phyloP scores from a whole-genome alignment of 1,284 basidiomycete species.

The Trametes pubescens region DNA sequence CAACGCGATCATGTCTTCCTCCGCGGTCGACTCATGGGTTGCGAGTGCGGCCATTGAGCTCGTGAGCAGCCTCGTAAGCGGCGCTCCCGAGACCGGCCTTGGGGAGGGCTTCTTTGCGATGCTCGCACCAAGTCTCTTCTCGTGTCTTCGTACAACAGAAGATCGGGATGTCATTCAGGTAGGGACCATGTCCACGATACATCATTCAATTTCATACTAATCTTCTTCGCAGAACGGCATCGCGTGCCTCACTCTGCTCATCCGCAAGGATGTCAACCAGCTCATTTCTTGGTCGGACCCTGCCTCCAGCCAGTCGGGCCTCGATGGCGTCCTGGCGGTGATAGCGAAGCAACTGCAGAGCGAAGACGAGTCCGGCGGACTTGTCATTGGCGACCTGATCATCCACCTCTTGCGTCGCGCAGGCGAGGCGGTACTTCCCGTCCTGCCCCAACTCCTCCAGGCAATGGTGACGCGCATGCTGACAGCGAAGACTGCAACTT shows the following conservation, averaged over 20 bases:
- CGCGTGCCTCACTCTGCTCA: conserved; percentile 81
- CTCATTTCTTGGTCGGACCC: conserved; percentile 78
- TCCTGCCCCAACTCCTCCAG: conserved; percentile 86
- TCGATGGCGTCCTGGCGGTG: conserved; percentile 76
- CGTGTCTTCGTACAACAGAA: conserved; percentile 70
- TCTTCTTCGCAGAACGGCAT: conserved; percentile 73
- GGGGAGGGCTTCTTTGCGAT: conserved; percentile 81
- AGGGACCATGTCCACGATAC: conserved; percentile 27
- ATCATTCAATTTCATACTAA: neutral
- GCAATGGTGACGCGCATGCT: conserved; percentile 86
- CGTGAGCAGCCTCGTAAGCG: conserved; percentile 72
- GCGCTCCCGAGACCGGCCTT: conserved; percentile 70
- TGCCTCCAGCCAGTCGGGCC: conserved; percentile 71
- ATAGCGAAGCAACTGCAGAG: conserved; percentile 81
- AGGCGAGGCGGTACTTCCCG: conserved; percentile 79
- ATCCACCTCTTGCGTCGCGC: conserved; percentile 89
- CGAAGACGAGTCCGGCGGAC: conserved; percentile 87
- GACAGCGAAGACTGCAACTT: conserved; percentile 87
- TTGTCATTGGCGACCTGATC: conserved; percentile 94
- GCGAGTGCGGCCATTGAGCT: conserved; percentile 85
- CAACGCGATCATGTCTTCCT: conserved; percentile 65
- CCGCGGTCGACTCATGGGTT: conserved; percentile 73
- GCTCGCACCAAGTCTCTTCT: conserved; percentile 80
- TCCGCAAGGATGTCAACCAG: conserved; percentile 88
- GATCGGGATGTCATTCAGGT: conserved; percentile 89